A percentile compares a stretch with the other conserved stretches of the same genome.
phyloP scores from a whole-genome alignment of 2,329 filamentous ascomycete genomes.

The Phyllosticta paracitricarpa region DNA sequence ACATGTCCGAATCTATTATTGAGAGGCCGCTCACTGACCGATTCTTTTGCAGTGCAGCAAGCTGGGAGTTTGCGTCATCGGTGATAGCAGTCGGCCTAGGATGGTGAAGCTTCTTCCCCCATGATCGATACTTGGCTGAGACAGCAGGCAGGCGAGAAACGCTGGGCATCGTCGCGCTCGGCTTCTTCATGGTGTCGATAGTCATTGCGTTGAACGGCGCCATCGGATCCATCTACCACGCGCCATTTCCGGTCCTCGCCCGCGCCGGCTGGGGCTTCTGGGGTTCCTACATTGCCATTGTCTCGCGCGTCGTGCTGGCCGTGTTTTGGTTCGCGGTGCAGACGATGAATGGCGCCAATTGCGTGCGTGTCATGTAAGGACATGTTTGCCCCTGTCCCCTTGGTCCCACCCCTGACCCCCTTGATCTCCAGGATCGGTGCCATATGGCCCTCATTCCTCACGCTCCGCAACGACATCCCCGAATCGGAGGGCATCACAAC shows the following conservation, averaged over 20 bases:
- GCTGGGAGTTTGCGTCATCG: conserved; percentile 40
- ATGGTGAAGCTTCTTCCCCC: conserved; percentile 29
- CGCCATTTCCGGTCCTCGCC: conserved; percentile 47
- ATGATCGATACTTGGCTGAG: background rate
- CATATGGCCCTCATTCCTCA: conserved; percentile 49
- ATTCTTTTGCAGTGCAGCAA: conserved; percentile 29
- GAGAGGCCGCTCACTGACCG: conserved; percentile 1
- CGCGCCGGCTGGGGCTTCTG: conserved; percentile 49
- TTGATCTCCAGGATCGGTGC: conserved; percentile 35
- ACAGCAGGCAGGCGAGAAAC: conserved; percentile 30
- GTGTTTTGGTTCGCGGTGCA: conserved; percentile 59
- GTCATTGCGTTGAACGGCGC: conserved; percentile 54
- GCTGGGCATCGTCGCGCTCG: conserved; percentile 41
- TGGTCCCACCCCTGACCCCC: background rate
- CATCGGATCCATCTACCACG: conserved; percentile 36
- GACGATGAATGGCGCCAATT: conserved; percentile 51
- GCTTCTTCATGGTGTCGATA: conserved; percentile 44
- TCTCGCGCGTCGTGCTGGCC: conserved; percentile 44
- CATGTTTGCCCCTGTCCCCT: background rate
- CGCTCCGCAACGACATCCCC: conserved; percentile 44
- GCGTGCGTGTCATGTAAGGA: conserved; percentile 35
- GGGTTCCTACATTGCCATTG: conserved; percentile 45
- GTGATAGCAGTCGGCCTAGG: conserved; percentile 37
- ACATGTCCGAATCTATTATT: background rate
- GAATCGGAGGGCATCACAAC: conserved; percentile 44